These are phyloP conservation scores for Athelia sp. DNA, from an alignment of 1,284 basidiomycete genomes.

Conservation along the genomic window DNA sequence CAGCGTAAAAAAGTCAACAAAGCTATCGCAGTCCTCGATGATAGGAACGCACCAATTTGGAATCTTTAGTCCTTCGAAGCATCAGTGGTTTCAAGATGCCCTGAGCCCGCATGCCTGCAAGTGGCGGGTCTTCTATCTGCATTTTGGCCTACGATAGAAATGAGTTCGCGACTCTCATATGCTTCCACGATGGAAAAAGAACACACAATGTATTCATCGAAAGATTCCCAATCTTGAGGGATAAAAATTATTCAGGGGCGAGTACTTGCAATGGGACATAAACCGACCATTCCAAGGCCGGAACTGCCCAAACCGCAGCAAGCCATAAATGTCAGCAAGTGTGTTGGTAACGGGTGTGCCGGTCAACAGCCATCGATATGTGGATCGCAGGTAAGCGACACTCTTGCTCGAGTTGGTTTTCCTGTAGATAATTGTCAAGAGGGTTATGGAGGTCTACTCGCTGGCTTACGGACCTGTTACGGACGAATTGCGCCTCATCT, in stretches of 20 bases:
- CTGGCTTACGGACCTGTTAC: conserved; percentile 42
- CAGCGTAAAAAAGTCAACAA: background rate
- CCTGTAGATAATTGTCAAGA: conserved; percentile 22
- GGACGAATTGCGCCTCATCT: conserved; percentile 69
- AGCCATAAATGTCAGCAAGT: conserved; percentile 65
- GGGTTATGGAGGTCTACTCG: background rate
- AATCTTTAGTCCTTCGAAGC: conserved; percentile 58
- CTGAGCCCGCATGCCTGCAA: conserved; percentile 55
- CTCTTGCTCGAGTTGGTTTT: conserved; percentile 52
- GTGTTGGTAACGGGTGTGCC: conserved; percentile 70
- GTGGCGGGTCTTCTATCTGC: conserved; percentile 47
- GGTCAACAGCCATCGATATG: conserved; percentile 67
- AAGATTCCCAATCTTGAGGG: conserved; percentile 51
- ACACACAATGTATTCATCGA: conserved; percentile 51
- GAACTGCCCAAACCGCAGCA: conserved; percentile 62
- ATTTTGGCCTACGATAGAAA: conserved; percentile 34
- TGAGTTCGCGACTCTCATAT: too few species aligned
- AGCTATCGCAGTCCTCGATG: too few species aligned
- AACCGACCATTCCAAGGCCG: conserved; percentile 51
- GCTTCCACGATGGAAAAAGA: too few species aligned
- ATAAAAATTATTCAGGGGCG: too few species aligned
- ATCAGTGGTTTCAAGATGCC: conserved; percentile 55
- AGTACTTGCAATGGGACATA: background rate
- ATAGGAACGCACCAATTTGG: conserved; percentile 37
- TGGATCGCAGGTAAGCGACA: conserved; percentile 51